Base-by-base conservation (phyloP, 352 stramenopile species). In the Phytophthora kernoviae region DNA sequence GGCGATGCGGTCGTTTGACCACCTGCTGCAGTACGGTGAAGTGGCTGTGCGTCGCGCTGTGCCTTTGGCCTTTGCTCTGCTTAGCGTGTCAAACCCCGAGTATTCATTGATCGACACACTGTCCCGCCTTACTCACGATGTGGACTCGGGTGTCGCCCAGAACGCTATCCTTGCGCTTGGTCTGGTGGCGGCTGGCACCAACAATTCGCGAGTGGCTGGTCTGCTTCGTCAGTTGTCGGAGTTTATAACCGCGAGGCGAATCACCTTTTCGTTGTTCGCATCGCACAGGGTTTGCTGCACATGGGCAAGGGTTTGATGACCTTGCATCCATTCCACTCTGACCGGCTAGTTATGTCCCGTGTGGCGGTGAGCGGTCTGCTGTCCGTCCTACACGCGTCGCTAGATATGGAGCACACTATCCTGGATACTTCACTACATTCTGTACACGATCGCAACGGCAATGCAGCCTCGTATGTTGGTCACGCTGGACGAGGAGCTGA, bases 11-110 rank as follows among this genome's bases (percentile, higher is more conserved):
- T 98, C 97, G 37, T 99, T 99, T 68, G 97, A 99, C 57, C 98
- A 99, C 73, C 86, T 99, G 63, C 87, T 99, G 30, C 98, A 99
- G 75, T 99, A 99, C 72, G 98, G 97, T 39, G 97, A 99, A 76
- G 84, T 99, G 32, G 90, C 93, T 5, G 97, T 99, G 50, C 94
- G 97, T 56, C 91, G 97, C 21, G 97, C 96, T 18, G 96, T 99
- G 32, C 97, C 98, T 17, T 84, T 99, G 21, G 94, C 97, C 9
- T 84, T 99, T 50, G 96, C 97, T 47, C 72, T 99, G 27, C 79
- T 99, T 27, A 95, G 98, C 62, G 88, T 99, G 47, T 99, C 95
- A 17, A 98, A 99, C 79, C 97, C 98, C 30, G 97, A 99, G 66
- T 99, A 99, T 68, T 86, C 84, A 47, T 61, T 93, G 34, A 92